phyloP scores from a whole-genome alignment of 2,329 filamentous ascomycete genomes.

The Endothia cerciana region DNA sequence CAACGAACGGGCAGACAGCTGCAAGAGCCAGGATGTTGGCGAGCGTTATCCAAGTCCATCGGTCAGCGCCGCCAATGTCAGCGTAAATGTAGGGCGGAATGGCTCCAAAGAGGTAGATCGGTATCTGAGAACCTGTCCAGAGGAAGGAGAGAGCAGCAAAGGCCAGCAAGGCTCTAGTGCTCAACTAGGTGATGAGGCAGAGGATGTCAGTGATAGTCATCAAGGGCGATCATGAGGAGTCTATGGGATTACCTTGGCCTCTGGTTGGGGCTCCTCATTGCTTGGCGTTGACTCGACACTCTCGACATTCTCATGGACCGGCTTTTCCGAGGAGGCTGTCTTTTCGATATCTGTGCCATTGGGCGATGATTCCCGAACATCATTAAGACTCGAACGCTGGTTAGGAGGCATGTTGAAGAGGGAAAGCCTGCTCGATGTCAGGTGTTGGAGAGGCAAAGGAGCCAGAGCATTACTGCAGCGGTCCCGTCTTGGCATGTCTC shows the following conservation, averaged over 20 bases:
- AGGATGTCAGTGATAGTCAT: not conserved
- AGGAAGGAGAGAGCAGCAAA: slow-evolving; percentile 51
- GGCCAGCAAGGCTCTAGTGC: slow-evolving; percentile 23
- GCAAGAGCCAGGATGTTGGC: slow-evolving; percentile 60
- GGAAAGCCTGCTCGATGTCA: not conserved
- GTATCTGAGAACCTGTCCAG: slow-evolving; percentile 64
- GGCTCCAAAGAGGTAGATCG: slow-evolving; percentile 53
- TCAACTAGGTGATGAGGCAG: slow-evolving; percentile 9
- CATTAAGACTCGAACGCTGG: not conserved
- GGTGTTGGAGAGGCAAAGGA: not conserved
- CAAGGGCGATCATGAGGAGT: not conserved
- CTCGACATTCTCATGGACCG: slow-evolving; percentile 18
- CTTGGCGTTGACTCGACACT: not conserved
- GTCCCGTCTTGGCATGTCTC: not conserved
- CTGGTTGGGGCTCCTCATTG: slow-evolving; percentile 19
- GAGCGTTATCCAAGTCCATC: slow-evolving; percentile 64
- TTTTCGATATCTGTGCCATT: slow-evolving; percentile 9
- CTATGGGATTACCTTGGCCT: slow-evolving; percentile 10
- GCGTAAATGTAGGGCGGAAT: slow-evolving; percentile 60
- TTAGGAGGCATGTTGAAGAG: not conserved
- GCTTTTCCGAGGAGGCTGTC: slow-evolving; percentile 21
- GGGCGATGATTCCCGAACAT: not conserved
- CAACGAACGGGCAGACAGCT: slow-evolving; percentile 66
- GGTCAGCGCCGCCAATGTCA: slow-evolving; percentile 62
- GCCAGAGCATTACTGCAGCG: not conserved